Base-by-base conservation (phyloP, 1,284 basidiomycete species). In the Ustilago trichophora region DNA sequence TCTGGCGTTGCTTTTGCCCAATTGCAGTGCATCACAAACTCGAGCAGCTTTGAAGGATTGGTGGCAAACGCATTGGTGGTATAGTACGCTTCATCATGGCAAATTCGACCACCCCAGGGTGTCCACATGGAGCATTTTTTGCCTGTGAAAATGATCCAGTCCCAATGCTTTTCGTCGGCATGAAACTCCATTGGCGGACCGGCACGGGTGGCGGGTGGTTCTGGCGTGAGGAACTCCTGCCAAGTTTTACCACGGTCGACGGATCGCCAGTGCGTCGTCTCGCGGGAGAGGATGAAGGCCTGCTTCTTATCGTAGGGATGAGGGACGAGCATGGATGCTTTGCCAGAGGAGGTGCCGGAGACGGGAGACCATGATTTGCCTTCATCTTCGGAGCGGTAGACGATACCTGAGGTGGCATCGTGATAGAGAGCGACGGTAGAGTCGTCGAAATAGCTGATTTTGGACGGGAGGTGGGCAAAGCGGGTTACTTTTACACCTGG, bases 371-470 rank as follows among this genome's bases (percentile, higher is more conserved):
- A 98, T 0, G 83, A 83, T 83, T 89, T 93, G 45, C 95, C 95
- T 83, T 98, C 95, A 78, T 98, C 88, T n/a, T 85, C 84, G 3
- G 92, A 94, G 6, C 93, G 86, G 75, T 88, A 88, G 7, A 98
- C 85, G 54, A 87, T 85, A 10, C 89, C 87, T 11, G 86, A 84
- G 16, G 86, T 75, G 2, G 87, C 82, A 82, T 98, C 93, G 80
- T 93, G 91, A 77, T 91, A 93, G 47, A 97, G 84, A 10, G 89
- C 89, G 55, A 86, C 92, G 34, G 89, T 82, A 6, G 91, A 89
- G 83, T 96, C 94, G 70, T 95, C 91, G 83, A 98, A 95, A 85
- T 93, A 97, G 84, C 91, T 90, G 48, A 97, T 82, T 70, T 87
- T 85, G n/a, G 86, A 85, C 88, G 96, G 82, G 1, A 91, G 83